phyloP scores from a whole-genome alignment of 1,284 basidiomycete species.

The Leucoagaricus sp. region DNA sequence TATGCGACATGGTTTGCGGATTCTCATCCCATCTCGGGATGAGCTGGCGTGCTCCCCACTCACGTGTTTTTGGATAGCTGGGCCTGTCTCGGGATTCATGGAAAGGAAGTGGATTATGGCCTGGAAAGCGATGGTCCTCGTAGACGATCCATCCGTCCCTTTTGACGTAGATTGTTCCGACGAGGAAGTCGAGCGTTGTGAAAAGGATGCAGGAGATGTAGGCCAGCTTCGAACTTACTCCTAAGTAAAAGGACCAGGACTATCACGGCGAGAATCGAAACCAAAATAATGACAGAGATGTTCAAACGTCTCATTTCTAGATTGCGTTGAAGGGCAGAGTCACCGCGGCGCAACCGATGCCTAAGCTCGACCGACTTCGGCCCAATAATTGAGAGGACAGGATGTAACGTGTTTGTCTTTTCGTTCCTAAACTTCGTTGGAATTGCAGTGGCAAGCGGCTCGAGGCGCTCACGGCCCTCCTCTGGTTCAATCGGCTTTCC shows the following conservation, averaged over 20 bases:
- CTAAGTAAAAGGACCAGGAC: background rate
- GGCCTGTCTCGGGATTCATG: constrained; percentile 3
- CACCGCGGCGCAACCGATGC: background rate
- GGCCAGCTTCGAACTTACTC: too few species aligned
- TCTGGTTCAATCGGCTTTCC: constrained; percentile 22
- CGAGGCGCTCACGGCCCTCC: constrained; percentile 23
- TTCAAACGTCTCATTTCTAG: background rate
- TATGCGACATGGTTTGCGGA: background rate
- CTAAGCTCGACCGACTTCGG: background rate
- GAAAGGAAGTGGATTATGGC: background rate
- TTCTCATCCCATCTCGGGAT: constrained; percentile 17
- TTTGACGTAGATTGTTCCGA: constrained; percentile 8
- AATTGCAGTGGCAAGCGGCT: constrained; percentile 25
- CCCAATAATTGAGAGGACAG: background rate
- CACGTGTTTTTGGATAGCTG: background rate
- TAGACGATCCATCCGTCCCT: constrained; percentile 8
- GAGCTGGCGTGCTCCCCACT: constrained; percentile 16
- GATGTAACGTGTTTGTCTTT: background rate
- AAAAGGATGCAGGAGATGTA: background rate
- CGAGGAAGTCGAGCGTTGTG: constrained; percentile 1
- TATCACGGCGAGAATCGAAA: background rate
- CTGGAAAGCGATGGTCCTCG: background rate
- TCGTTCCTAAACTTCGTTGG: constrained; percentile 14
- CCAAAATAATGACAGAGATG: background rate
- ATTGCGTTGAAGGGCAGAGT: constrained; percentile 14